A percentile compares a stretch with the other conserved stretches of the same genome.
Evolutionary conservation across 768 basidiomycete species (phyloP).

Genomic region (Coprinopsis cinerea): DNA sequence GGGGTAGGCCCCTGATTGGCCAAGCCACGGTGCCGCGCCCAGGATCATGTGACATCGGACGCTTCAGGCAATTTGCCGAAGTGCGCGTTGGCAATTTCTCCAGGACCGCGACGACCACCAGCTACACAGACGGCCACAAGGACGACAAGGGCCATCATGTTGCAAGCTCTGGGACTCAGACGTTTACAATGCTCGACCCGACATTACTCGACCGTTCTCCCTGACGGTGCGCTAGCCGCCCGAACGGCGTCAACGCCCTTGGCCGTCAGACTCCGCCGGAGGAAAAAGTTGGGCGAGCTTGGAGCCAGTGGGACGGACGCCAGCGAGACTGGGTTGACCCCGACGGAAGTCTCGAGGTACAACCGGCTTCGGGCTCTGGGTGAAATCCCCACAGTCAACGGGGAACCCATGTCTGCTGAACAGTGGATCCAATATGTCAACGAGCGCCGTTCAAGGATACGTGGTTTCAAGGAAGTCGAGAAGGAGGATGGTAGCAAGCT

Average conservation of each 20-base stretch:
- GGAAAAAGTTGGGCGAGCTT: constrained; percentile 37
- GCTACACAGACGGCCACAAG: constrained; percentile 4
- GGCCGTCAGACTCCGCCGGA: constrained; percentile 66
- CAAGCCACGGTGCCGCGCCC: not conserved
- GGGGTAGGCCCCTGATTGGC: not conserved
- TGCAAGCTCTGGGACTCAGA: constrained; percentile 27
- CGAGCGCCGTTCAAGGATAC: constrained; percentile 55
- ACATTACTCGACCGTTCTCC: constrained; percentile 32
- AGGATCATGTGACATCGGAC: not conserved
- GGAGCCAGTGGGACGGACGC: constrained; percentile 38
- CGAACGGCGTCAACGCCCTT: constrained; percentile 67
- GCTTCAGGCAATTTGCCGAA: constrained; percentile 2
- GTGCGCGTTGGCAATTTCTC: constrained; percentile 14
- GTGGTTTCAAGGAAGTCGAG: constrained; percentile 49
- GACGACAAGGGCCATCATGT: constrained; percentile 16
- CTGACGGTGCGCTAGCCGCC: constrained; percentile 42
- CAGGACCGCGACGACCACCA: constrained; percentile 7
- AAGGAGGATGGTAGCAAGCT: constrained; percentile 33
- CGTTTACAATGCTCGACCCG: constrained; percentile 23
- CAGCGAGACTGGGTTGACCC: constrained; percentile 52
- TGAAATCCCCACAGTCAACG: constrained; percentile 32
- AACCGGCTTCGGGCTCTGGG: constrained; percentile 51
- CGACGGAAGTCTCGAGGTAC: constrained; percentile 58
- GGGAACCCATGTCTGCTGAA: constrained; percentile 38
- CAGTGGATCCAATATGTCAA: constrained; percentile 58